Evolutionary conservation across 129 eudicot species (phyloP), one percentile per base, ranked within the genome.

Genomic region (Logfia minima): DNA sequence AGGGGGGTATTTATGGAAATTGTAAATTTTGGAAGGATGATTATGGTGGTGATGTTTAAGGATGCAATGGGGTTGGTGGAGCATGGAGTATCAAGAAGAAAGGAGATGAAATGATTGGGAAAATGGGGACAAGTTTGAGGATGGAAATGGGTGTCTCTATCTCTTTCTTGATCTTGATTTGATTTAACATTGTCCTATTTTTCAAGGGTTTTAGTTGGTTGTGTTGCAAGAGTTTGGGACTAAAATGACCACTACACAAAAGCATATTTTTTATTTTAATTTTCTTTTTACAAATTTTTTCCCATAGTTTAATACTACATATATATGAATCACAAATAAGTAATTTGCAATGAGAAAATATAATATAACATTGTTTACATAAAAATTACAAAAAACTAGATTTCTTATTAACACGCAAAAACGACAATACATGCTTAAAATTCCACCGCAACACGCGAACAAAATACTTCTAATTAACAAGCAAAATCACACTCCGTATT

Each of bases 81-180:
- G 82, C 82, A 79, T 61, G 82, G 64, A 8, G 77, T 61, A 79
- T 79, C 82, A 71, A 79, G 53, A 31, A 79, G 62, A 73, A 74
- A 73, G 75, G 70, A 66, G 74, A 35, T 53, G 69, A 80, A 80
- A 80, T 80, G 83, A 73, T 74, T 80, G 79, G 83, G 59, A 75
- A 80, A 72, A 52, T 80, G 69, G 78, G 79, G 74, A 80, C 79
- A 80, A 55, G 63, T 66, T 74, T 72, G 78, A 74, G 79, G 83
- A 55, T 28, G 76, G 76, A 60, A 77, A 77, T 75, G 62, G 75
- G 51, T 39, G 39, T 75, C 80, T 64, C 80, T 65, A 39, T 76
- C 72, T 76, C 56, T 66, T 37, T 76, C 73, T 65, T 77, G 58
- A 66, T 66, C 58, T 77, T 77, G 75, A 77, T 59, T 78, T 60